Evolutionary conservation across 2,329 filamentous ascomycete species (phyloP), one percentile per base, ranked within the genome.

Genomic region (Didymella sp.): DNA sequence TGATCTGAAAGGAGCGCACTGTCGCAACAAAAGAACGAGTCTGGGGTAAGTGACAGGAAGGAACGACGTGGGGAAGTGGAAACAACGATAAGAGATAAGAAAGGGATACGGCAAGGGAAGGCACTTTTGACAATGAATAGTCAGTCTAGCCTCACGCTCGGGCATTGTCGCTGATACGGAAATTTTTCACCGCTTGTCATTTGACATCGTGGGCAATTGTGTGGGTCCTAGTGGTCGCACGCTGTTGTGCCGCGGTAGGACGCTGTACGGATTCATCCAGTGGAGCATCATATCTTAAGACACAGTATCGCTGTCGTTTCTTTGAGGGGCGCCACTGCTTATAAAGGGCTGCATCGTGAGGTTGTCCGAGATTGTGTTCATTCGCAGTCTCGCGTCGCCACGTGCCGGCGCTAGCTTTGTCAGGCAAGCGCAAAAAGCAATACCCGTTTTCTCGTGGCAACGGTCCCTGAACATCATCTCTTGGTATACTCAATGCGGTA

Each of bases 111-210:
- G 51, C 42, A 60, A 57, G 31, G 41, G 40, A 54, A 54, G 38
- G 27, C 30, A 53, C 12, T 44, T 62, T 60, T 51, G 50, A 63
- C 42, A 54, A 60, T 51, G 49, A 54, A 60, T 51, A 51, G 45
- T 62, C 46, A 67, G 64, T 64, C 62, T 73, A 70, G 69, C 61
- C 60, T 71, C 51, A 60, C 58, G 63, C 66, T 70, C 63, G 70
- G 69, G 58, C 65, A 57, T 62, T 49, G 50, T 64, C 60, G 62
- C 59, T 53, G 53, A 45, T 54, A 49, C 59, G 56, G 61, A 56
- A 65, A 68, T 66, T 70, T 70, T 71, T 71, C 68, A 70, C 70
- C 70, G 68, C 70, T 68, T 66, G 62, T 71, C 64, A 58, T 68
- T 61, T 45, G 48, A 42, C 62, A 64, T 64, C 59, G 68, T 66